phyloP scores from a whole-genome alignment of 495 filamentous ascomycete species.

The Chaetomium fimeti region DNA sequence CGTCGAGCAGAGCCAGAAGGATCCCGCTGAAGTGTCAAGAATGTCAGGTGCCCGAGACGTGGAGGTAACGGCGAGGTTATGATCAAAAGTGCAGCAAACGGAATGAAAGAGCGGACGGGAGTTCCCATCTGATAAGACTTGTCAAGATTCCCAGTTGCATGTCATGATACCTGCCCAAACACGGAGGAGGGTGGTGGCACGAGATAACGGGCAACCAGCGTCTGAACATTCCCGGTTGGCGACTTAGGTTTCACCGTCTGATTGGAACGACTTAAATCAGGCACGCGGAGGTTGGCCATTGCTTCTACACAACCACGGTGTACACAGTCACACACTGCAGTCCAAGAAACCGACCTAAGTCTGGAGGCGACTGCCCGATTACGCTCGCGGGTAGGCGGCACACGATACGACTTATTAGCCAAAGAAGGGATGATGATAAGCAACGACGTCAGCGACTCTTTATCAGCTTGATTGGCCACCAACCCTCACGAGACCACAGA shows the following conservation, averaged over 20 bases:
- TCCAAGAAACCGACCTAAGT: too few relatives aligned
- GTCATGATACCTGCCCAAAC: neutral
- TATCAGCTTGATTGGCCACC: neutral
- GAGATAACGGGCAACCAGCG: neutral
- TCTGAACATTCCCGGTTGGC: neutral
- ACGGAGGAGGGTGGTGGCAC: too few relatives aligned
- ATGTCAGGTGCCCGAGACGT: too few relatives aligned
- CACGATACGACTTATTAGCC: neutral
- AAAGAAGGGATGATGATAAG: neutral
- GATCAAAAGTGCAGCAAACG: neutral
- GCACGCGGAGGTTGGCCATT: neutral
- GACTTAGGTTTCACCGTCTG: neutral
- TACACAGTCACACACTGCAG: too few relatives aligned
- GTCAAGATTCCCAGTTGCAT: neutral
- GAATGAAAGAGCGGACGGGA: neutral
- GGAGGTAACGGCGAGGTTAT: neutral
- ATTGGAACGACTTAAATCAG: neutral
- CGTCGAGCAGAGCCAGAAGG: too few relatives aligned
- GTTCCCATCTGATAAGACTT: neutral
- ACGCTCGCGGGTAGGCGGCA: neutral
- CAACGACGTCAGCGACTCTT: slow-evolving; percentile 6
- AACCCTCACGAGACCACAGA: neutral
- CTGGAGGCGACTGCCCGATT: neutral
- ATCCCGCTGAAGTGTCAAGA: too few relatives aligned
- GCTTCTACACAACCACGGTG: too few relatives aligned